These are phyloP conservation scores for Solanum rostratum DNA, from an alignment of 257 asterid species.

Conservation along the genomic window DNA sequence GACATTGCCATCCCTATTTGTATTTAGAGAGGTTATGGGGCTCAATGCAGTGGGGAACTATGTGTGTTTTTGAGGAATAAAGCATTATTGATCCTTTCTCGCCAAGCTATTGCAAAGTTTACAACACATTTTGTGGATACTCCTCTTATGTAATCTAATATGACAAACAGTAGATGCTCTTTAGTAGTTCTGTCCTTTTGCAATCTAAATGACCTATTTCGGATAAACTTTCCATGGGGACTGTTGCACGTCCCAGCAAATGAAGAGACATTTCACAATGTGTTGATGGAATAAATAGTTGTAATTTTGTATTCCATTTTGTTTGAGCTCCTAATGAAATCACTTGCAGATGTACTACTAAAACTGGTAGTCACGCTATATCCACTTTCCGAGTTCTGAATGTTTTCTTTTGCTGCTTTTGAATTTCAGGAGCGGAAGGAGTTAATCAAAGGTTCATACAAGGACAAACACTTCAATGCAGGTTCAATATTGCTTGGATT, in stretches of 20 bases:
- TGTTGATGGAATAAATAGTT: neutral
- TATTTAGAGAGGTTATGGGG: neutral
- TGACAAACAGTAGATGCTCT: neutral
- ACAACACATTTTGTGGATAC: neutral
- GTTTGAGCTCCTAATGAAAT: neutral
- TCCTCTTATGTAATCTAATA: neutral
- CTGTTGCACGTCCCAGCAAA: neutral
- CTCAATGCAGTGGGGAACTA: neutral
- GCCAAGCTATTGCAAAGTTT: neutral
- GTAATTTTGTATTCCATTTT: neutral
- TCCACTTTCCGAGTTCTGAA: neutral
- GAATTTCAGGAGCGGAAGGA: constrained; percentile 64
- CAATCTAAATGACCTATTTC: neutral
- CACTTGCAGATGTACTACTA: neutral
- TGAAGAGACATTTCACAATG: neutral
- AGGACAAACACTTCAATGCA: constrained; percentile 82
- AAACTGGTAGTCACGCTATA: neutral
- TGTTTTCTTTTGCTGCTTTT: neutral
- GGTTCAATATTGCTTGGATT: constrained; percentile 83
- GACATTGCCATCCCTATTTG: neutral
- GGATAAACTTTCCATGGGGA: neutral
- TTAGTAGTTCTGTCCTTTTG: neutral
- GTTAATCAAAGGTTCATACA: constrained; percentile 73
- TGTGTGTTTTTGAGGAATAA: neutral
- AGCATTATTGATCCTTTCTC: neutral